Conservation (phyloP, 495 filamentous ascomycete genomes). For the Talaromyces adpressus region DNA sequence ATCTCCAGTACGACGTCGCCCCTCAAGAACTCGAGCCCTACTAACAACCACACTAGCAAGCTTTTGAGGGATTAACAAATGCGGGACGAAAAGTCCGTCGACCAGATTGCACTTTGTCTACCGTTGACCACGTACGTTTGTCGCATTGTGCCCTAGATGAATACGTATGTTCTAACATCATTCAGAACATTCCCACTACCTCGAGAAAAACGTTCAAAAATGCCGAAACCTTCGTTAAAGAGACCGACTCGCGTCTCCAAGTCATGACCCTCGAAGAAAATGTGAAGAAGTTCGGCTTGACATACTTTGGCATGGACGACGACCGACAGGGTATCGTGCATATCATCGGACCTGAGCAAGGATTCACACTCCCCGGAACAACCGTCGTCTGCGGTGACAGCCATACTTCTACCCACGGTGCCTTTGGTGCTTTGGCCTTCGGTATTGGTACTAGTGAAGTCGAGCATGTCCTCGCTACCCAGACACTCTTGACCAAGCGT, state of each 20-base stretch:
- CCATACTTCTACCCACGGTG: slow-evolving; percentile 96
- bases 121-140: slow-evolving; percentile 84
- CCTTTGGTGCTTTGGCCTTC: slow-evolving; percentile 91
- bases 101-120: slow-evolving; percentile 93
- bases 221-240: slow-evolving; percentile 78
- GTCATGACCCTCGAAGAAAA: slow-evolving; percentile 95
- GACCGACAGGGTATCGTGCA: slow-evolving; percentile 98
- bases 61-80: slow-evolving; percentile 89
- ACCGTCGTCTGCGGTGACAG: slow-evolving; percentile 97
- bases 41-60: slow-evolving; percentile 57
- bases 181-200: slow-evolving; percentile 83
- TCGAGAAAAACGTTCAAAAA: slow-evolving; percentile 84
- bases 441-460: slow-evolving; percentile 98
- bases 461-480: slow-evolving; percentile 95
- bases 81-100: slow-evolving; percentile 80
- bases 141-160: neutral
- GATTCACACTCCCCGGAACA: slow-evolving; percentile 95
- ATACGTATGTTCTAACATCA: neutral
- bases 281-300: slow-evolving; percentile 91
- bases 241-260: slow-evolving; percentile 87
- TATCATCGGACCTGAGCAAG: slow-evolving; percentile 98
- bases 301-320: slow-evolving; percentile 94
- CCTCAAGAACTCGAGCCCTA: neutral
- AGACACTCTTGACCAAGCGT: slow-evolving; percentile 86
- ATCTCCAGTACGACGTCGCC: slow-evolving; percentile 48